These are phyloP conservation scores for Zygnema cylindricum DNA, from an alignment of 139 green algal species.

Conservation along the genomic window DNA sequence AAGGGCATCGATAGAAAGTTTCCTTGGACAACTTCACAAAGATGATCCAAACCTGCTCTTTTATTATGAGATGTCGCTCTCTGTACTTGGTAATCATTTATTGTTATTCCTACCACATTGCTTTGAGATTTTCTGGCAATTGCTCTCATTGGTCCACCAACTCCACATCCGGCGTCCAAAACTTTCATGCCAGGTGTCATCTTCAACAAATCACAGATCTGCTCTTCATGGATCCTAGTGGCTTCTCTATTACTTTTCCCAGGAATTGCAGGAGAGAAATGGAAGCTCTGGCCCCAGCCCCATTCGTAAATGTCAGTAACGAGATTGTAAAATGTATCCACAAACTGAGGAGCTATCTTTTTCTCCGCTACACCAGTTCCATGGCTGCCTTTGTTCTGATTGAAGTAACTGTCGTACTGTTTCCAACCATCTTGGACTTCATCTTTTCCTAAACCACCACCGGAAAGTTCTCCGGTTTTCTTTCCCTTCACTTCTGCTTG, in stretches of 20 bases:
- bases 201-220: slow-evolving; percentile 76
- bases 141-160: slow-evolving; percentile 95
- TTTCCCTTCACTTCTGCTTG: slow-evolving; percentile 51
- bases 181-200: slow-evolving; percentile 78
- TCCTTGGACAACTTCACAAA: slow-evolving; percentile 83
- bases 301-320: slow-evolving; percentile 97
- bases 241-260: slow-evolving; percentile 77
- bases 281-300: slow-evolving; percentile 96
- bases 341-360: slow-evolving; percentile 49
- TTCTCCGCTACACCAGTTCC: slow-evolving; percentile 48
- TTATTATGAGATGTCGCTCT: slow-evolving; percentile 64
- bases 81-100: slow-evolving; percentile 96
- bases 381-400: slow-evolving; percentile 52
- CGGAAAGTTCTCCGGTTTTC: slow-evolving; percentile 27
- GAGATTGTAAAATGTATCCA: slow-evolving; percentile 64
- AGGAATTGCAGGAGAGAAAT: slow-evolving; percentile 92
- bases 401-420: slow-evolving; percentile 64
- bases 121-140: slow-evolving; percentile 80
- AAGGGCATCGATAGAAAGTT: slow-evolving; percentile 97
- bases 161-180: slow-evolving; percentile 94
- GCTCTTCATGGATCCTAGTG: slow-evolving; percentile 78
- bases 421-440: slow-evolving; percentile 61
- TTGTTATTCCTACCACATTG: slow-evolving; percentile 94
- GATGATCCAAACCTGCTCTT: slow-evolving; percentile 68
- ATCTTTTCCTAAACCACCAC: slow-evolving; percentile 37